Conservation (phyloP, 148 eudicot genomes). For the Rhododendron ovatum region DNA sequence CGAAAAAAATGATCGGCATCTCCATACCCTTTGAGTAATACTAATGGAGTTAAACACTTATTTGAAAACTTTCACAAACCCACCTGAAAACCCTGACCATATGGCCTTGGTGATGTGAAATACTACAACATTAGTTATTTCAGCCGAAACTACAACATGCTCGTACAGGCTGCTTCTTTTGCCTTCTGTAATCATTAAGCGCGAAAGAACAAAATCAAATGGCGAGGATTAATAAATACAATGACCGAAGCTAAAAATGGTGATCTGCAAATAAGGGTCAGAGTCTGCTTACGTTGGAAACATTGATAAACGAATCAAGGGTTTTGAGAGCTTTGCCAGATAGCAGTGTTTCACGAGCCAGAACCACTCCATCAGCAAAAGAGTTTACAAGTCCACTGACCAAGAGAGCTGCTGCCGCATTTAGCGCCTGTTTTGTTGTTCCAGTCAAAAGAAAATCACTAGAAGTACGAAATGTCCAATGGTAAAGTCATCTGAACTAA, state of each 20-base stretch:
- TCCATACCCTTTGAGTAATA: neutral
- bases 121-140: neutral
- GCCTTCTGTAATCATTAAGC: neutral
- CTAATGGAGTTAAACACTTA: neutral
- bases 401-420: slow-evolving; percentile 90
- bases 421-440: slow-evolving; percentile 50
- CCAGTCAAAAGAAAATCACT: neutral
- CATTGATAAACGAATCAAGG: slow-evolving; percentile 60
- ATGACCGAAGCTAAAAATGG: neutral
- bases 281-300: slow-evolving; percentile 59
- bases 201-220: neutral
- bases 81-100: neutral
- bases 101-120: neutral
- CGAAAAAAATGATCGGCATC: neutral
- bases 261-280: neutral
- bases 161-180: neutral
- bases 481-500: neutral
- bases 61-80: neutral
- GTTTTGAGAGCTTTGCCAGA: slow-evolving; percentile 80
- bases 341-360: slow-evolving; percentile 71
- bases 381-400: slow-evolving; percentile 58
- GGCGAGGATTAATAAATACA: neutral
- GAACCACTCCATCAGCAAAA: slow-evolving; percentile 70
- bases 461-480: neutral
- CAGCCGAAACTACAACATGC: neutral